Percentiles rank a stretch among this genome's conserved stretches.
These are phyloP conservation scores for Penicillium goetzii DNA, from an alignment of 495 filamentous ascomycete genomes.

Conservation along the genomic window DNA sequence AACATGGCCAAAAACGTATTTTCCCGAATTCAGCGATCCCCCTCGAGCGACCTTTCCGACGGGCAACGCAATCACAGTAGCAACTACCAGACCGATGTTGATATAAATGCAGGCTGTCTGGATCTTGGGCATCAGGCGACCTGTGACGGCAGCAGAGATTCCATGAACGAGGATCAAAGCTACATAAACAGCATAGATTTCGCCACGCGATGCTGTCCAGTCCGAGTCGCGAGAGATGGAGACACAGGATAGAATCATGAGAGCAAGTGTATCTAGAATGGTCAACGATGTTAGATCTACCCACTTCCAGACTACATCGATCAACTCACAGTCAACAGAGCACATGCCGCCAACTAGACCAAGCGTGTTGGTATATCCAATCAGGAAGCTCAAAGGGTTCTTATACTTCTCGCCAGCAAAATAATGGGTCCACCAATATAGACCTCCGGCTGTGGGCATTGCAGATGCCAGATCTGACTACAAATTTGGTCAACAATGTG, in stretches of 20 bases:
- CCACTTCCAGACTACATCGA: not conserved
- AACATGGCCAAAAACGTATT: constrained; percentile 43
- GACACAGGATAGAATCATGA: constrained; percentile 58
- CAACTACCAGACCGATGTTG: constrained; percentile 65
- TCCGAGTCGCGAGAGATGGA: constrained; percentile 64
- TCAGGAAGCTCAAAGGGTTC: constrained; percentile 66
- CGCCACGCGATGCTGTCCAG: constrained; percentile 62
- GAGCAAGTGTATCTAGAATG: constrained; percentile 48
- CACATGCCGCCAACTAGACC: constrained; percentile 67
- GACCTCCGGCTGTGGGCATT: constrained; percentile 69
- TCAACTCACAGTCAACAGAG: constrained; percentile 56
- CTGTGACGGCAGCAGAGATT: constrained; percentile 52
- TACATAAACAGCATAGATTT: constrained; percentile 65
- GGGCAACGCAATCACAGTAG: constrained; percentile 67
- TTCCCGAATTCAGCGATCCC: constrained; percentile 38
- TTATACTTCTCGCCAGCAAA: constrained; percentile 61
- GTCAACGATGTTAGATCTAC: not conserved
- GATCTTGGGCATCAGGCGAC: constrained; percentile 65
- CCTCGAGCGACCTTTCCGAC: constrained; percentile 52
- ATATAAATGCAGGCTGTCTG: constrained; percentile 65
- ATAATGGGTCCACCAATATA: constrained; percentile 76
- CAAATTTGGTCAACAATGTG: not conserved
- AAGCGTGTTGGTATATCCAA: constrained; percentile 73
- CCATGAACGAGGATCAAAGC: constrained; percentile 62
- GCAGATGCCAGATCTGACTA: constrained; percentile 67